Percentiles rank a stretch among this genome's conserved stretches.
These are phyloP conservation scores for Volutella citrinella DNA, from an alignment of 2,329 filamentous ascomycete genomes.

Conservation along the genomic window DNA sequence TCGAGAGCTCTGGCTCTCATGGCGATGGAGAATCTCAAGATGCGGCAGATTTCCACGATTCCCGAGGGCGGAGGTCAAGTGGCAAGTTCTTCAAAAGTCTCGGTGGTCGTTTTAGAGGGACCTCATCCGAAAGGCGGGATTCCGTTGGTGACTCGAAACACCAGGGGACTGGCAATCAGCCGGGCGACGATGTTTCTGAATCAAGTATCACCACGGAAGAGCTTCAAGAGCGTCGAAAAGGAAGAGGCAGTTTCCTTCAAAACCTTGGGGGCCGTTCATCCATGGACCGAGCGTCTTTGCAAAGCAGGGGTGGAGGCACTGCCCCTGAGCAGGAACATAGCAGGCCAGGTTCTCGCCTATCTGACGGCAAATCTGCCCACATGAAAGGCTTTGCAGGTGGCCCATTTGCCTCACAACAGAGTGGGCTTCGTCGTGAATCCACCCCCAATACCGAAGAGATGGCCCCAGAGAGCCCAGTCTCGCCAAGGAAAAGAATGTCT, in stretches of 20 bases:
- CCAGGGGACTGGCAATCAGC: no score
- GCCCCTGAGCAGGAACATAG: constrained; percentile 7
- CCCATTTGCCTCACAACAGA: constrained; percentile 14
- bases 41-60: constrained; percentile 19
- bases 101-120: constrained; percentile 40
- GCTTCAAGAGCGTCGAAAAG: constrained; percentile 30
- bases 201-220: constrained; percentile 42
- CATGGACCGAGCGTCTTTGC: constrained; percentile 11
- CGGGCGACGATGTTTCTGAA: constrained; percentile 40
- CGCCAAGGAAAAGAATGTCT: constrained; percentile 46
- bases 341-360: constrained; percentile 18
- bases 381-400: constrained; percentile 29
- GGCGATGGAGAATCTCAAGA: constrained; percentile 15
- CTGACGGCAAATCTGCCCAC: constrained; percentile 39
- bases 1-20: constrained; percentile 31
- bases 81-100: constrained; percentile 52
- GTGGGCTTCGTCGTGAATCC: constrained; percentile 18
- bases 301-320: constrained; percentile 13
- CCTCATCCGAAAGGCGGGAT: constrained; percentile 30
- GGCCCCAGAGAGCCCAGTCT: constrained; percentile 7
- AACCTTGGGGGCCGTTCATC: constrained; percentile 14
- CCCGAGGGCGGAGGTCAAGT: constrained; percentile 36
- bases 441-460: constrained; percentile 19
- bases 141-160: no score
- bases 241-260: constrained; percentile 39